Evolutionary conservation across 2,329 filamentous ascomycete genomes (phyloP).

Genomic region (Spiromastix sp.): DNA sequence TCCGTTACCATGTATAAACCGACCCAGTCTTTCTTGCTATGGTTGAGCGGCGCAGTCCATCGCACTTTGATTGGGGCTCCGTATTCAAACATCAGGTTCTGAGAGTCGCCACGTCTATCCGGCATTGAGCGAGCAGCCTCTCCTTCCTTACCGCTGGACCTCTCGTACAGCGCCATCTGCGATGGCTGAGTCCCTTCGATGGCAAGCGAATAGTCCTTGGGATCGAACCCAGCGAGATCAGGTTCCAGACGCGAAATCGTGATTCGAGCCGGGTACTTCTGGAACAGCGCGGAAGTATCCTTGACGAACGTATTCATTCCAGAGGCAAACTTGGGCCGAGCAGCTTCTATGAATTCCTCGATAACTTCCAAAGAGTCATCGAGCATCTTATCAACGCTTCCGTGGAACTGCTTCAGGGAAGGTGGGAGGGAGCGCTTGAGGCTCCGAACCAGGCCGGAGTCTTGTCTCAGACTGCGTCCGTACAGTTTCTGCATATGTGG

Average conservation of each 20-base stretch:
- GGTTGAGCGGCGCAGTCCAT: slow-evolving; percentile 81
- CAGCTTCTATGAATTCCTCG: slow-evolving; percentile 79
- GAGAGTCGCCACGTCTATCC: slow-evolving; percentile 49
- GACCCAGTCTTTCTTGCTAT: slow-evolving; percentile 89
- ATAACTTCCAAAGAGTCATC: slow-evolving; percentile 81
- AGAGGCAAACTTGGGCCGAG: slow-evolving; percentile 73
- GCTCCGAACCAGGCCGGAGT: slow-evolving; percentile 86
- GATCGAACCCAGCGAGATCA: slow-evolving; percentile 68
- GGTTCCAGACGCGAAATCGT: slow-evolving; percentile 70
- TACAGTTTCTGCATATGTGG: slow-evolving; percentile 99
- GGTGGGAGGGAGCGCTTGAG: slow-evolving; percentile 77
- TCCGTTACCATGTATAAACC: slow-evolving; percentile 94
- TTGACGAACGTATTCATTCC: slow-evolving; percentile 79
- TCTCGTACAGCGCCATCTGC: slow-evolving; percentile 44
- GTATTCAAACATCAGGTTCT: slow-evolving; percentile 75
- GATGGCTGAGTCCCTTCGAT: slow-evolving; percentile 57
- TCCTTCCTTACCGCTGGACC: slow-evolving; percentile 63
- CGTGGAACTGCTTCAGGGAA: slow-evolving; percentile 71
- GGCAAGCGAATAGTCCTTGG: slow-evolving; percentile 67
- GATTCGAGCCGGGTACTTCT: slow-evolving; percentile 76
- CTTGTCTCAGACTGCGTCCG: slow-evolving; percentile 67
- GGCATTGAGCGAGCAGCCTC: slow-evolving; percentile 57
- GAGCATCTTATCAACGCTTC: slow-evolving; percentile 75
- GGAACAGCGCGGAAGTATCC: slow-evolving; percentile 80
- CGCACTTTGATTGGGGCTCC: slow-evolving; percentile 80